Conservation (phyloP, 441 rosid genomes). For the Populus hybrid region DNA sequence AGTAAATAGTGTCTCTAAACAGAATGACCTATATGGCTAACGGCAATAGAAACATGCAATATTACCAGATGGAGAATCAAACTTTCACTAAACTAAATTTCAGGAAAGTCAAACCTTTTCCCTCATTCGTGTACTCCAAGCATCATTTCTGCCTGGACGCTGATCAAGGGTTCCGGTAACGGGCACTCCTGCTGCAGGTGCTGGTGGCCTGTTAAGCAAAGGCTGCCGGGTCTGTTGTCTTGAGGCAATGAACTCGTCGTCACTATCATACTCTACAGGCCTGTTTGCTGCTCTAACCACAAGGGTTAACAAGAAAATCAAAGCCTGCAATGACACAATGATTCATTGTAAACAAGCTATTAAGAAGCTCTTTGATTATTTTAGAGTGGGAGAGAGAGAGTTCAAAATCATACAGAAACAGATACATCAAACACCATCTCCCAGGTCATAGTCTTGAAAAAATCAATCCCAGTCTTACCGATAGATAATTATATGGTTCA, state of each 20-base stretch:
- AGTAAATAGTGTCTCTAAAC: background rate
- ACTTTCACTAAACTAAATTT: background rate
- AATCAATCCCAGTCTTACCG: background rate
- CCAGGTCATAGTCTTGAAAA: background rate
- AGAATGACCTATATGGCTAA: background rate
- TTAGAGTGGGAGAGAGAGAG: background rate
- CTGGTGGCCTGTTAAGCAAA: conserved; percentile 64
- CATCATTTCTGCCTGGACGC: conserved; percentile 91
- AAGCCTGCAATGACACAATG: conserved; percentile 49
- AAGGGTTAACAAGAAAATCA: conserved; percentile 78
- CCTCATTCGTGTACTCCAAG: conserved; percentile 98
- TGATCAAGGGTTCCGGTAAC: conserved; percentile 75
- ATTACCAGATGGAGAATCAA: conserved; percentile 2
- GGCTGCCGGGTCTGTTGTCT: conserved; percentile 88
- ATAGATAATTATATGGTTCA: background rate
- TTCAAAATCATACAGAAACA: conserved; percentile 1
- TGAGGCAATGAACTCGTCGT: conserved; percentile 72
- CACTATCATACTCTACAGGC: conserved; percentile 87
- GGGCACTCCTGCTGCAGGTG: conserved; percentile 73
- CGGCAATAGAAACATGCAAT: background rate
- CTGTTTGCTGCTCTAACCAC: conserved; percentile 72
- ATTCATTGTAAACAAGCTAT: conserved; percentile 10
- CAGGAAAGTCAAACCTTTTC: conserved; percentile 66
- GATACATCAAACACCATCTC: background rate
- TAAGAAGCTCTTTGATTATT: background rate